These are phyloP conservation scores for Persicaria maculosa DNA, from an alignment of 148 eudicot species.

Conservation along the genomic window DNA sequence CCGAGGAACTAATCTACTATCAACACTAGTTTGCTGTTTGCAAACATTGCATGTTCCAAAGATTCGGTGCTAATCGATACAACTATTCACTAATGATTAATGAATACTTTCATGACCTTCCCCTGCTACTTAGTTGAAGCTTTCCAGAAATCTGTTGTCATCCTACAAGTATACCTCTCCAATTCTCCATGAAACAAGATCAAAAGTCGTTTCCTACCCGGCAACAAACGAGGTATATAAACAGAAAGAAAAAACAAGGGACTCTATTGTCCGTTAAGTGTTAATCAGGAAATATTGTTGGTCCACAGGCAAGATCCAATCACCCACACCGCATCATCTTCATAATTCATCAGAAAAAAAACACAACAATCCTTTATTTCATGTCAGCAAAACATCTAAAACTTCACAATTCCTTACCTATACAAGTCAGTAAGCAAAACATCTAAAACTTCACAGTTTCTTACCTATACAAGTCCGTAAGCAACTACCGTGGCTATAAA, in stretches of 20 bases:
- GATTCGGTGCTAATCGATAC: not conserved
- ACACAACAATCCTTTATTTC: not conserved
- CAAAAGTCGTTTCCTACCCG: not conserved
- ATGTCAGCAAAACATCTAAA: not conserved
- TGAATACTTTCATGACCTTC: not conserved
- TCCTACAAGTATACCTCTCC: not conserved
- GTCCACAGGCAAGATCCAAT: not conserved
- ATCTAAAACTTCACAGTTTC: too few species aligned
- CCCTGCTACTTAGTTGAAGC: not conserved
- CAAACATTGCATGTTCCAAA: not conserved
- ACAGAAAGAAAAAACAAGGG: not conserved
- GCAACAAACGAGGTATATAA: not conserved
- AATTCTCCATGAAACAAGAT: not conserved
- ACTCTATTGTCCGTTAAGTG: not conserved
- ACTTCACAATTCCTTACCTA: not conserved
- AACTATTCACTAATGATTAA: not conserved
- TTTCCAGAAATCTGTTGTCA: not conserved
- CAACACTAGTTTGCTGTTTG: not conserved
- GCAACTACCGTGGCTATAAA: not conserved
- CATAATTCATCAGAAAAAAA: not conserved
- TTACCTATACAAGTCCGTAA: not conserved
- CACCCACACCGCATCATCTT: not conserved
- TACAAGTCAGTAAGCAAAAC: not conserved
- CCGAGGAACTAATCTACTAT: not conserved
- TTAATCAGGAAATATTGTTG: not conserved